Percentiles rank a stretch among this genome's conserved stretches.
These are phyloP conservation scores for Aureobasidium sp. DNA, from an alignment of 2,329 filamentous ascomycete genomes.

Conservation along the genomic window DNA sequence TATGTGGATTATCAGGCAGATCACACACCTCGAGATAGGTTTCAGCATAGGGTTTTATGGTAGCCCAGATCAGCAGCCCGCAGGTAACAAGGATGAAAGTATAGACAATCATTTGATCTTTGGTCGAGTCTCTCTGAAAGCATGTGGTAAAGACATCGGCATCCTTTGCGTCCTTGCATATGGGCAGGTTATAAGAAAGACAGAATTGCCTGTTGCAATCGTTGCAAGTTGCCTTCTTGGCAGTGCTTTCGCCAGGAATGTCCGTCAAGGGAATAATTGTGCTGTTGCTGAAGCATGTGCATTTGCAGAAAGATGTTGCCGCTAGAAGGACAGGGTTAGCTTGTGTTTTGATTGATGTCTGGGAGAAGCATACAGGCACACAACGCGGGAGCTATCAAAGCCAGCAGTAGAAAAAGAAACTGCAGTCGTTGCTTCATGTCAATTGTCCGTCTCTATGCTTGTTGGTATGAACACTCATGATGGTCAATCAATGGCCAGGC, in stretches of 20 bases:
- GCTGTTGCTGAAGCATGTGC: slow-evolving; percentile 60
- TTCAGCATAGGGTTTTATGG: slow-evolving; percentile 52
- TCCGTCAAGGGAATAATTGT: slow-evolving; percentile 59
- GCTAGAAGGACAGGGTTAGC: slow-evolving; percentile 31
- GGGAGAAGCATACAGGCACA: slow-evolving; percentile 26
- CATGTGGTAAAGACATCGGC: slow-evolving; percentile 61
- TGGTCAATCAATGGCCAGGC: background rate
- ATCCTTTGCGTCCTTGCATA: slow-evolving; percentile 56
- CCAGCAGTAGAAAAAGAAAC: slow-evolving; percentile 14
- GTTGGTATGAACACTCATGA: background rate
- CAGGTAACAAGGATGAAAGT: slow-evolving; percentile 60
- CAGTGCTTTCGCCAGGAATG: slow-evolving; percentile 19
- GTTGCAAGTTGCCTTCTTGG: slow-evolving; percentile 47
- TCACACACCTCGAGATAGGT: slow-evolving; percentile 47
- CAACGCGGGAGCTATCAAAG: background rate
- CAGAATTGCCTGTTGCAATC: slow-evolving; percentile 65
- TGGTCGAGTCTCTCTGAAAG: slow-evolving; percentile 62
- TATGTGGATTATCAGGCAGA: slow-evolving; percentile 14
- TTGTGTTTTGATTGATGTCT: background rate
- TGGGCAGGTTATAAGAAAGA: slow-evolving; percentile 53
- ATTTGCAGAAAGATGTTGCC: slow-evolving; percentile 64
- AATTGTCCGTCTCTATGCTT: background rate
- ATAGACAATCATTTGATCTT: slow-evolving; percentile 59
- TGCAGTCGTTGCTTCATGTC: slow-evolving; percentile 10
- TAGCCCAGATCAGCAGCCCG: slow-evolving; percentile 54